These are phyloP conservation scores for Gonapodya sp. DNA, from an alignment of 192 early-diverging fungal genomes.

Conservation along the genomic window DNA sequence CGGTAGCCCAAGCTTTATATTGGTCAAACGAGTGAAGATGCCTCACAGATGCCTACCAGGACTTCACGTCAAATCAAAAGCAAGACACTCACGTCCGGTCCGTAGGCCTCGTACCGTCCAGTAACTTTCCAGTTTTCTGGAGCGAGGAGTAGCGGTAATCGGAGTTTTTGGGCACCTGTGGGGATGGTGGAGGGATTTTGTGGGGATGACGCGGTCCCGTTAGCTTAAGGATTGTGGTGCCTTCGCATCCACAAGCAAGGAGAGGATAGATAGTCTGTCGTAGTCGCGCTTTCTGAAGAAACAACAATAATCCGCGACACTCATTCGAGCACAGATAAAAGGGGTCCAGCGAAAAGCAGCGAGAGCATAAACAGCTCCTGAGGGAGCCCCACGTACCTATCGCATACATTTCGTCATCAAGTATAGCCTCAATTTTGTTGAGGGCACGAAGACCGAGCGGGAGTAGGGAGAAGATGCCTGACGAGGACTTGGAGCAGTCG, in stretches of 20 bases:
- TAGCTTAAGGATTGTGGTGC: too few species aligned
- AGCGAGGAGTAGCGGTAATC: neutral
- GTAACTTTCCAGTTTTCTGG: neutral
- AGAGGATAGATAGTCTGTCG: too few species aligned
- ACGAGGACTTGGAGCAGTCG: conserved; percentile 54
- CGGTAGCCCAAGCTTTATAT: conserved; percentile 65
- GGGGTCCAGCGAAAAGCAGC: too few species aligned
- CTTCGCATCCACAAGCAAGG: too few species aligned
- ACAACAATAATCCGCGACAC: too few species aligned
- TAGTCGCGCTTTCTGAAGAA: too few species aligned
- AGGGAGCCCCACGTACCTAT: too few species aligned
- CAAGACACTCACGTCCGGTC: neutral
- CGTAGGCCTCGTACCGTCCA: neutral
- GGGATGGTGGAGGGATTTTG: too few species aligned
- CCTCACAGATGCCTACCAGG: neutral
- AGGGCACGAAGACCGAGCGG: conserved; percentile 71
- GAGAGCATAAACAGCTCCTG: too few species aligned
- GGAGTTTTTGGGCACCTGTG: neutral
- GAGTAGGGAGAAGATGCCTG: conserved; percentile 74
- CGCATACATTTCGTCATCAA: conserved; percentile 68
- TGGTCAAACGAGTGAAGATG: conserved; percentile 26
- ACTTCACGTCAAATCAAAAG: too few species aligned
- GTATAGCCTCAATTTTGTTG: conserved; percentile 64
- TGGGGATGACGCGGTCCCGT: too few species aligned
- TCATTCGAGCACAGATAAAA: too few species aligned